Percentiles rank a stretch among this genome's conserved stretches.
phyloP scores from a whole-genome alignment of 257 asterid species.

The Solanum chiquidenum region DNA sequence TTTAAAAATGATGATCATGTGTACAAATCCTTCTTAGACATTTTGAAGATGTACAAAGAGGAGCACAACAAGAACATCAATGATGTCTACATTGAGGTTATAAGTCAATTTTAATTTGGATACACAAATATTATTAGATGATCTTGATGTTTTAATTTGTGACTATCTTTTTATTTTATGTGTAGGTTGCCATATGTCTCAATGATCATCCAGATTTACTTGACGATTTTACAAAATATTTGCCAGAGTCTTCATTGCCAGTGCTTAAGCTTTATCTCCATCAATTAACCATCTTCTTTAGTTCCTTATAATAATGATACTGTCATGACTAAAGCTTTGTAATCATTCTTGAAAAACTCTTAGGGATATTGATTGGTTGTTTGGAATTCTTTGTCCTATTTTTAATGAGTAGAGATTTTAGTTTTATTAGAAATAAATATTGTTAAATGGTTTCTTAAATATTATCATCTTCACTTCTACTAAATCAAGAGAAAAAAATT shows the following conservation, averaged over 20 bases:
- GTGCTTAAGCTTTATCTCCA: constrained; percentile 17
- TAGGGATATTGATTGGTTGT: not conserved
- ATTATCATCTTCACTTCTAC: not conserved
- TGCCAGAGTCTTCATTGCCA: constrained; percentile 59
- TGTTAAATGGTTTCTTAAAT: not conserved
- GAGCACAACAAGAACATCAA: constrained; percentile 66
- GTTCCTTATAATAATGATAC: not conserved
- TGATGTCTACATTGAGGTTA: constrained; percentile 83
- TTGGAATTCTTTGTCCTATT: not conserved
- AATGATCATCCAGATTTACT: constrained; percentile 83
- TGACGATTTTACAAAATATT: constrained; percentile 77
- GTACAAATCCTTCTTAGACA: constrained; percentile 83
- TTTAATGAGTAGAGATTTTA: not conserved
- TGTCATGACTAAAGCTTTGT: not conserved
- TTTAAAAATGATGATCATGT: constrained; percentile 77
- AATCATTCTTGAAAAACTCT: not conserved
- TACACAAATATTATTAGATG: not conserved
- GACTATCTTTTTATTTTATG: not conserved
- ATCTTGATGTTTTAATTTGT: not conserved
- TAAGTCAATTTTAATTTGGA: not conserved
- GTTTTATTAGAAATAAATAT: not conserved
- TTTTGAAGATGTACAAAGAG: constrained; percentile 83
- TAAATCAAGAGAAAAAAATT: not conserved
- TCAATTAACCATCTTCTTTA: not conserved
- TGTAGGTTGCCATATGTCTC: constrained; percentile 73